A percentile compares a stretch with the other conserved stretches of the same genome.
phyloP scores from a whole-genome alignment of 2,329 filamentous ascomycete genomes.

The Botrytis hyacinthi region DNA sequence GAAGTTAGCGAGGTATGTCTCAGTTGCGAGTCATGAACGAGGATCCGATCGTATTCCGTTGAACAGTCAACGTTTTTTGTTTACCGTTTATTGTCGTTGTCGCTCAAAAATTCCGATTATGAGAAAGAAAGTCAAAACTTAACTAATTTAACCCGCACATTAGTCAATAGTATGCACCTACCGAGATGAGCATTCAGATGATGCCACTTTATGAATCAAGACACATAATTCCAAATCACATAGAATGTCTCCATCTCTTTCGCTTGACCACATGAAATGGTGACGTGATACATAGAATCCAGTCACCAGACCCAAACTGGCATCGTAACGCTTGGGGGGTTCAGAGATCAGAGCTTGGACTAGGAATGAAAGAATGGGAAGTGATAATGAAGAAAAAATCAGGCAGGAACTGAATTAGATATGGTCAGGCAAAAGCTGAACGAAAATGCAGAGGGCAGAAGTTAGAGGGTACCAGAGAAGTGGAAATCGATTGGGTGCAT shows the following conservation, averaged over 20 bases:
- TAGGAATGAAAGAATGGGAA: neutral
- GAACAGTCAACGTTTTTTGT: neutral
- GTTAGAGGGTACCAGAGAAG: neutral
- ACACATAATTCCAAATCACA: neutral
- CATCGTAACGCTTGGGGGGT: neutral
- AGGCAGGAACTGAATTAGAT: neutral
- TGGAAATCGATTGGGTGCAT: neutral
- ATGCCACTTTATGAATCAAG: neutral
- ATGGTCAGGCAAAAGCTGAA: neutral
- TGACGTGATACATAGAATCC: neutral
- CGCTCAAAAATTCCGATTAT: neutral
- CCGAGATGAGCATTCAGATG: neutral
- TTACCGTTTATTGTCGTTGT: neutral
- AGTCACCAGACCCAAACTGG: neutral
- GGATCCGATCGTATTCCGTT: neutral
- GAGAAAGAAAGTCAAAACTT: neutral
- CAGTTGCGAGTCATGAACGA: neutral
- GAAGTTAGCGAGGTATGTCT: neutral
- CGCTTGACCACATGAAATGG: neutral
- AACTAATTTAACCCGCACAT: neutral
- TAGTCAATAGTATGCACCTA: neutral
- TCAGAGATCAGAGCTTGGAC: neutral
- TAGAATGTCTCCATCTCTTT: neutral
- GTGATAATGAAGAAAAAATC: neutral
- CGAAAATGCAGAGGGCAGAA: neutral